Percentiles rank a stretch among this genome's conserved stretches.
Evolutionary conservation across 805 yeast species (phyloP).

Genomic region (Candida nemodendra): DNA sequence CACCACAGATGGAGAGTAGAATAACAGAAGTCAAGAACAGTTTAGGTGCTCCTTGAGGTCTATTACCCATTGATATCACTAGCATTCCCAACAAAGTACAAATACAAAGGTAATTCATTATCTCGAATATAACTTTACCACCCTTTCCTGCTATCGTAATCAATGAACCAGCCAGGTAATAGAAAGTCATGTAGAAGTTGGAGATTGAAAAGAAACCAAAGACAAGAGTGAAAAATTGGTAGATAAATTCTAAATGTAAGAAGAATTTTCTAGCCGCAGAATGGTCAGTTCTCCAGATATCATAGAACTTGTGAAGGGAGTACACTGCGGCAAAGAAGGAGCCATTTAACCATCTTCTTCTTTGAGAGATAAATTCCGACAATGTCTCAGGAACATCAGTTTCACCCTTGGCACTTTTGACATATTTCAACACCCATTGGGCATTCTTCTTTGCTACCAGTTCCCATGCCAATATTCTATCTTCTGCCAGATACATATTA

Average conservation of each 20-base stretch:
- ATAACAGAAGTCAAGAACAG: slow-evolving; percentile 73
- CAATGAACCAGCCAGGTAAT: slow-evolving; percentile 88
- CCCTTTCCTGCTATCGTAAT: slow-evolving; percentile 59
- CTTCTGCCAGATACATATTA: slow-evolving; percentile 96
- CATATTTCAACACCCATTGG: slow-evolving; percentile 89
- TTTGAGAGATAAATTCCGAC: slow-evolving; percentile 92
- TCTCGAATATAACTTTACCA: slow-evolving; percentile 81
- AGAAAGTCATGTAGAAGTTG: slow-evolving; percentile 88
- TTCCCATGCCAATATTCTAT: slow-evolving; percentile 95
- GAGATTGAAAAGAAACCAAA: slow-evolving; percentile 93
- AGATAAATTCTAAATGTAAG: slow-evolving; percentile 83
- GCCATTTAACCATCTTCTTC: slow-evolving; percentile 98
- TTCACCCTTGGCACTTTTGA: slow-evolving; percentile 90
- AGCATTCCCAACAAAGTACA: slow-evolving; percentile 85
- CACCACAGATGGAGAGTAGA: slow-evolving; percentile 72
- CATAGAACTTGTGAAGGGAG: slow-evolving; percentile 79
- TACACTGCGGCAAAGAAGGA: slow-evolving; percentile 95
- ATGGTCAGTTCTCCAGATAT: slow-evolving; percentile 89
- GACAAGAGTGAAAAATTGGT: slow-evolving; percentile 74
- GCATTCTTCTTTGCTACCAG: slow-evolving; percentile 80
- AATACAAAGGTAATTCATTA: slow-evolving; percentile 81
- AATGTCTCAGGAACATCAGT: slow-evolving; percentile 95
- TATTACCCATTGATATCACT: slow-evolving; percentile 91
- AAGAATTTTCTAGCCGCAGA: slow-evolving; percentile 74
- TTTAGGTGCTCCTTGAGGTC: slow-evolving; percentile 93